Conservation (phyloP, 805 yeast genomes). For the Sugiyamaella boreocaroliniensis region DNA sequence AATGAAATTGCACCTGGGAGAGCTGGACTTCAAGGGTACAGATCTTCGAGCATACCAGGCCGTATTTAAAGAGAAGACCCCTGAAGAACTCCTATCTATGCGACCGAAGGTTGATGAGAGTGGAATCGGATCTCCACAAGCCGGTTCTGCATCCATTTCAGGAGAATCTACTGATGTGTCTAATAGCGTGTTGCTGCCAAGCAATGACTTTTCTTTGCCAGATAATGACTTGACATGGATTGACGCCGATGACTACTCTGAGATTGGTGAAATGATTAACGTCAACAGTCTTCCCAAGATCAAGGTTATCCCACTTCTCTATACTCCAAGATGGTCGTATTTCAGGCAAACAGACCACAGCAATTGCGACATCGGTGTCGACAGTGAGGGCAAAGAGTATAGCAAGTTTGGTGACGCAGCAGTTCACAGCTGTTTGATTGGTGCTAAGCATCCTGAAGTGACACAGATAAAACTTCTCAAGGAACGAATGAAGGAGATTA, state of each 20-base stretch:
- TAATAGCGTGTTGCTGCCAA: constrained; percentile 16
- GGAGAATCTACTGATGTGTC: constrained; percentile 22
- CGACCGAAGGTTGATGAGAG: constrained; percentile 11
- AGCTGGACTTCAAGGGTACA: constrained; percentile 59
- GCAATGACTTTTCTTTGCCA: constrained; percentile 21
- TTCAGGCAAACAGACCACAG: constrained; percentile 51
- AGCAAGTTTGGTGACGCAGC: constrained; percentile 47
- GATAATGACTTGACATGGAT: constrained; percentile 49
- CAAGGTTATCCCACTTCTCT: constrained; percentile 53
- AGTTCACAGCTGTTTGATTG: constrained; percentile 57
- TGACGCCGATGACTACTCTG: constrained; percentile 69
- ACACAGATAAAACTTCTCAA: constrained; percentile 25
- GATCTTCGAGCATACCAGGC: constrained; percentile 66
- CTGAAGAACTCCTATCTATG: constrained; percentile 36
- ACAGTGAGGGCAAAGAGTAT: constrained; percentile 20
- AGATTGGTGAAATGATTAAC: constrained; percentile 41
- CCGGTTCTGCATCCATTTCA: constrained; percentile 6
- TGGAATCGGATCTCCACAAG: constrained; percentile 13
- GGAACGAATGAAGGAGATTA: constrained; percentile 25
- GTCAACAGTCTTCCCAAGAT: constrained; percentile 32
- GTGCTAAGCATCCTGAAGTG: constrained; percentile 25
- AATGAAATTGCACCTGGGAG: constrained; percentile 59
- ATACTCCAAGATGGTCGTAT: constrained; percentile 64
- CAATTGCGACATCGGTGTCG: constrained; percentile 12
- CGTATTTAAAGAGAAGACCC: constrained; percentile 50